These are phyloP conservation scores for Xerocomellus intermedius DNA, from an alignment of 768 basidiomycete species.

Conservation along the genomic window DNA sequence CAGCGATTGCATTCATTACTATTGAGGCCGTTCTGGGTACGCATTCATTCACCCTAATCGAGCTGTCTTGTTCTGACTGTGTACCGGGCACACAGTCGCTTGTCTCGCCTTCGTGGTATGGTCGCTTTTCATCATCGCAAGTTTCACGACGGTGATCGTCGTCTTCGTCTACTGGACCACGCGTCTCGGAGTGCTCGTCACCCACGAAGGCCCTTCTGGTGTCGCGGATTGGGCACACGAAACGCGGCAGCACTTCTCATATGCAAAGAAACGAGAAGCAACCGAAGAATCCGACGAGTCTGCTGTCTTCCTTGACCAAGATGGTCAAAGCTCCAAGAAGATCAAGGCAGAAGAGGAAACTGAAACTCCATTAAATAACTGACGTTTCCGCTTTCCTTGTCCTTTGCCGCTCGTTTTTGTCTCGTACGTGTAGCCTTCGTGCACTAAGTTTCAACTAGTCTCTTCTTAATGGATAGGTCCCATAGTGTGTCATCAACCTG, in stretches of 20 bases:
- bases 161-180: constrained; percentile 33
- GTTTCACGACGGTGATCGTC: constrained; percentile 32
- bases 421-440: not conserved
- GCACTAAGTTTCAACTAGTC: not conserved
- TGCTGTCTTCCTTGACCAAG: constrained; percentile 21
- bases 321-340: constrained; percentile 18
- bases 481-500: not conserved
- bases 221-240: constrained; percentile 32
- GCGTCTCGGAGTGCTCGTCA: constrained; percentile 36
- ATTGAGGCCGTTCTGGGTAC: constrained; percentile 33
- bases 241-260: constrained; percentile 23
- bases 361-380: not conserved
- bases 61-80: not conserved
- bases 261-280: constrained; percentile 13
- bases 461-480: not conserved
- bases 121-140: constrained; percentile 33
- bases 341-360: constrained; percentile 24
- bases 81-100: constrained; percentile 25
- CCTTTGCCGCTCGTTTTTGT: not conserved
- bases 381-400: not conserved
- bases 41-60: not conserved
- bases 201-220: constrained; percentile 33
- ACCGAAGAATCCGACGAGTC: constrained; percentile 28
- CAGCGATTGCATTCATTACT: constrained; percentile 32
- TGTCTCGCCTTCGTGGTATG: constrained; percentile 34